phyloP scores from a whole-genome alignment of 179 eudicot species.

The Beta macrorhiza region DNA sequence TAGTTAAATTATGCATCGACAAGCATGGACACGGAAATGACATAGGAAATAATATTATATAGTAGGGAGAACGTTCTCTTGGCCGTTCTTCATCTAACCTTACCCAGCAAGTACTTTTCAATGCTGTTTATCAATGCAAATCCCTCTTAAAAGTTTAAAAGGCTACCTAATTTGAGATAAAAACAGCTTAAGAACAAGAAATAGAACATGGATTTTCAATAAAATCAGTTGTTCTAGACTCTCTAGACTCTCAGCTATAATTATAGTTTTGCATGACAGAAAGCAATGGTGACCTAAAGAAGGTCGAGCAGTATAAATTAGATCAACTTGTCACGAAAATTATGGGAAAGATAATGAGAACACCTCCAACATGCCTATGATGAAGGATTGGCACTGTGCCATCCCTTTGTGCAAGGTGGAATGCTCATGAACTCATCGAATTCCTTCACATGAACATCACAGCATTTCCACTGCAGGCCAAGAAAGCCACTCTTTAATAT shows the following conservation, averaged over 20 bases:
- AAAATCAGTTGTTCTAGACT: neutral
- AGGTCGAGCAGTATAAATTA: neutral
- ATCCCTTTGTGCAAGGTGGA: conserved; percentile 87
- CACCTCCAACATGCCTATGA: conserved; percentile 23
- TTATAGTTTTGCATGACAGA: neutral
- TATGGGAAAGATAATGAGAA: conserved; percentile 8
- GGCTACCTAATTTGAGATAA: neutral
- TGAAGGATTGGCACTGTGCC: conserved; percentile 81
- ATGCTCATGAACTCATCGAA: conserved; percentile 92
- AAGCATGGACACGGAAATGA: too few relatives aligned
- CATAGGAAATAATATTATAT: too few relatives aligned
- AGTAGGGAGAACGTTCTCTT: neutral
- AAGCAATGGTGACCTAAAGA: neutral
- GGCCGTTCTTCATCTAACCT: neutral
- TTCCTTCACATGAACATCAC: conserved; percentile 88
- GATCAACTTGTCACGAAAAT: conserved; percentile 8
- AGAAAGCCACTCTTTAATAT: conserved; percentile 16
- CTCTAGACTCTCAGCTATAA: neutral
- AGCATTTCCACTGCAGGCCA: conserved; percentile 85
- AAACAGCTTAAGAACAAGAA: neutral
- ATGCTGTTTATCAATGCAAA: neutral
- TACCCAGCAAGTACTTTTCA: neutral
- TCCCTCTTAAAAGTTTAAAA: neutral
- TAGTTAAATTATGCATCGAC: too few relatives aligned
- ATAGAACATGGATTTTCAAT: neutral